These are phyloP conservation scores for Phytophthora uliginosa DNA, from an alignment of 352 stramenopile species.

Conservation along the genomic window DNA sequence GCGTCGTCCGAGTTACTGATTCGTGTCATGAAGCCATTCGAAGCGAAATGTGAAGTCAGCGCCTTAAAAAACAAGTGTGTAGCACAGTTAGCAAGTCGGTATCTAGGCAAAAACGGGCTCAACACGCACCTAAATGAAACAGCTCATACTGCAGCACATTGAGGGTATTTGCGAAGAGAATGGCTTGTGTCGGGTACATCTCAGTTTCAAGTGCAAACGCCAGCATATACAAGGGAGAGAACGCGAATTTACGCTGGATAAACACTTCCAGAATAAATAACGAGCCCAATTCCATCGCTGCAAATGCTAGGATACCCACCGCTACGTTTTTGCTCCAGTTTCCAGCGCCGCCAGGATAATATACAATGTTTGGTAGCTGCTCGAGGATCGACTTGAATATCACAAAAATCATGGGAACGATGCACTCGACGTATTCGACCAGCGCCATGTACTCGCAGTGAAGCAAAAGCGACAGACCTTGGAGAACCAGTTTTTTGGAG, in stretches of 20 bases:
- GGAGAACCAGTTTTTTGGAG: background rate
- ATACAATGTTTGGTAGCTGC: constrained; percentile 37
- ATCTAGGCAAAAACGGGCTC: background rate
- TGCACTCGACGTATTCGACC: constrained; percentile 8
- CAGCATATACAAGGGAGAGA: background rate
- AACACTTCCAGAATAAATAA: background rate
- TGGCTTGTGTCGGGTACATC: background rate
- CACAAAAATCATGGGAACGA: constrained; percentile 41
- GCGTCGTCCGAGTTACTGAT: background rate
- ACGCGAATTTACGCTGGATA: background rate
- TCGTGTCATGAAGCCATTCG: background rate
- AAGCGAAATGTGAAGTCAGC: background rate
- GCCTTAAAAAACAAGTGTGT: background rate
- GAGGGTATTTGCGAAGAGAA: background rate
- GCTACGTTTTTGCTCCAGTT: background rate
- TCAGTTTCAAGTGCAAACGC: constrained; percentile 1
- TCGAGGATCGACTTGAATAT: constrained; percentile 39
- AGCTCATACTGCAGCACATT: constrained; percentile 3
- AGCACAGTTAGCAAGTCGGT: background rate
- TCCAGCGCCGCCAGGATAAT: constrained; percentile 6
- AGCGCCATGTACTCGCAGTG: constrained; percentile 39
- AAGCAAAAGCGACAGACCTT: constrained; percentile 36
- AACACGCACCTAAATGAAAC: background rate
- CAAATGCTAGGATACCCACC: background rate
- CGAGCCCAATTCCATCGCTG: background rate